These are phyloP conservation scores for Syzygium jambos DNA, from an alignment of 345 rosid species.

Conservation along the genomic window DNA sequence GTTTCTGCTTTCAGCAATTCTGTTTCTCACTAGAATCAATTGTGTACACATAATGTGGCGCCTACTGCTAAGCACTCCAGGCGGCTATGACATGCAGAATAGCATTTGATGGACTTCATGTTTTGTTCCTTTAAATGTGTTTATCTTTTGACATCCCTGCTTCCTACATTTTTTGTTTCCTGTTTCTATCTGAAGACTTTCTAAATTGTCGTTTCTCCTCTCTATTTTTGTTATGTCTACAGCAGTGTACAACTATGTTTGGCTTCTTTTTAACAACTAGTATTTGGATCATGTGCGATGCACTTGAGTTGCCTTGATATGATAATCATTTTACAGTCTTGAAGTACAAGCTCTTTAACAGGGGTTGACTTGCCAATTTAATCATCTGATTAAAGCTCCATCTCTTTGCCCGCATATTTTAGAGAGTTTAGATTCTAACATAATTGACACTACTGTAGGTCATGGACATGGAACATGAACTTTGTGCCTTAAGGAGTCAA, in stretches of 20 bases:
- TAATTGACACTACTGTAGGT: slow-evolving; percentile 33
- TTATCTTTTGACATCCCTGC: neutral
- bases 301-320: neutral
- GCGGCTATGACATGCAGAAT: neutral
- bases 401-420: neutral
- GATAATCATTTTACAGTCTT: neutral
- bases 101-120: neutral
- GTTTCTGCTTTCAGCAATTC: neutral
- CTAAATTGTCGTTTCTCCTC: neutral
- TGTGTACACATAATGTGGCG: neutral
- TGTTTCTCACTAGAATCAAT: neutral
- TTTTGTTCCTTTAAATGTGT: neutral
- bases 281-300: neutral
- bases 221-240: neutral
- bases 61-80: neutral
- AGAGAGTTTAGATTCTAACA: neutral
- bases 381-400: neutral
- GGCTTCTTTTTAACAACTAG: neutral
- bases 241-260: neutral
- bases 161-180: neutral
- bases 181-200: neutral
- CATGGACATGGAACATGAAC: slow-evolving; percentile 93
- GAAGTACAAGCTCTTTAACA: neutral
- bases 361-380: neutral
- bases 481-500: slow-evolving; percentile 69